phyloP scores from a whole-genome alignment of 2,329 filamentous ascomycete genomes.

The Pseudogymnoascus pannorum region DNA sequence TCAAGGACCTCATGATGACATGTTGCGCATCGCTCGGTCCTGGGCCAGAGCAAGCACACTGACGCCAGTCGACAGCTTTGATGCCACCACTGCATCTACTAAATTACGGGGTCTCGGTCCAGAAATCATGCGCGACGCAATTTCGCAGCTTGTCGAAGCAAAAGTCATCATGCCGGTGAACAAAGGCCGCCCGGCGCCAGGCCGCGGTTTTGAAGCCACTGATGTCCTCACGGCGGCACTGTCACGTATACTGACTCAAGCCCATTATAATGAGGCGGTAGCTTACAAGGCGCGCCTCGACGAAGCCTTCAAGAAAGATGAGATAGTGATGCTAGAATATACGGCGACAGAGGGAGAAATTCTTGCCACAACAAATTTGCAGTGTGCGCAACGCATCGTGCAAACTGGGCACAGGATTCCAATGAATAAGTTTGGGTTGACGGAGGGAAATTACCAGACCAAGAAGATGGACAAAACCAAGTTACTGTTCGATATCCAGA shows the following conservation, averaged over 20 bases:
- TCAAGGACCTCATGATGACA: constrained; percentile 21
- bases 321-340: constrained; percentile 43
- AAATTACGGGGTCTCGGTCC: constrained; percentile 33
- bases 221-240: constrained; percentile 51
- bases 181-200: constrained; percentile 50
- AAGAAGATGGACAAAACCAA: constrained; percentile 59
- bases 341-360: constrained; percentile 55
- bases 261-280: constrained; percentile 51
- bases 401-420: constrained; percentile 49
- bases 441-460: constrained; percentile 64
- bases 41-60: constrained; percentile 54
- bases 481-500: constrained; percentile 56
- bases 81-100: constrained; percentile 39
- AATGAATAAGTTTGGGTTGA: constrained; percentile 61
- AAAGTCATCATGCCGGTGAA: constrained; percentile 48
- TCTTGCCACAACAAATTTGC: constrained; percentile 60
- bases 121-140: constrained; percentile 18
- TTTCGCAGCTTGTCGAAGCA: constrained; percentile 17
- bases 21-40: constrained; percentile 42
- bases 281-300: constrained; percentile 56
- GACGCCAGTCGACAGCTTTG: constrained; percentile 44
- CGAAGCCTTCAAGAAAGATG: constrained; percentile 38
- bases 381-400: constrained; percentile 49
- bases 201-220: constrained; percentile 55
- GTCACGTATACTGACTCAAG: constrained; percentile 45